phyloP scores from a whole-genome alignment of 257 asterid species.

The Prunella vulgaris region DNA sequence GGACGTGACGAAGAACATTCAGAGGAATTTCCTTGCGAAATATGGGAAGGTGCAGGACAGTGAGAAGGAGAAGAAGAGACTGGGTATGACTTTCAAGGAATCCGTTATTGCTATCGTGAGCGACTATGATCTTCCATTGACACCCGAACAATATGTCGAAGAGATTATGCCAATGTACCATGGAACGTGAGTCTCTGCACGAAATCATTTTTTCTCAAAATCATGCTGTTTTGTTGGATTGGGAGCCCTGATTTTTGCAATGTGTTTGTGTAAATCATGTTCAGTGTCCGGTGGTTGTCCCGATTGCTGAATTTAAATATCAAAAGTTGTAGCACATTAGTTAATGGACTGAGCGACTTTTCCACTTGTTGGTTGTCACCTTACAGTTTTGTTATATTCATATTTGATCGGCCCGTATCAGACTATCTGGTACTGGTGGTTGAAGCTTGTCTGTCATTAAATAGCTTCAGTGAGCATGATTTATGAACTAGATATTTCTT shows the following conservation, averaged over 20 bases:
- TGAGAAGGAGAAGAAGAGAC: slow-evolving; percentile 70
- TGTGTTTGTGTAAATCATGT: no score
- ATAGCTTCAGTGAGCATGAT: no score
- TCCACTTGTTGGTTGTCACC: not conserved
- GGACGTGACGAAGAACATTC: slow-evolving; percentile 56
- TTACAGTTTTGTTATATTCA: no score
- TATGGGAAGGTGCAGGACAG: slow-evolving; percentile 62
- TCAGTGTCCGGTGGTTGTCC: no score
- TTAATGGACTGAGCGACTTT: not conserved
- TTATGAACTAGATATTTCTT: slow-evolving; percentile 2
- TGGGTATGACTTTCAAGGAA: slow-evolving; percentile 60
- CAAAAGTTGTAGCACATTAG: not conserved
- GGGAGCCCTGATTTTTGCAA: not conserved
- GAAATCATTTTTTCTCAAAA: not conserved
- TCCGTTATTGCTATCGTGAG: slow-evolving; percentile 37
- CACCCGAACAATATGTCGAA: slow-evolving; percentile 52
- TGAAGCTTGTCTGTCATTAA: no score
- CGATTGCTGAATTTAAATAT: not conserved
- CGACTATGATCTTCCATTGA: slow-evolving; percentile 77
- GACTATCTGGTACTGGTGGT: no score
- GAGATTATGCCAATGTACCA: slow-evolving; percentile 66
- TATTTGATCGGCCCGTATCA: no score
- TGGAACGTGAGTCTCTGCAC: slow-evolving; percentile 51
- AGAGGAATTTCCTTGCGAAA: slow-evolving; percentile 58
- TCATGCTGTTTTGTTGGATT: not conserved